A percentile compares a stretch with the other conserved stretches of the same genome.
Evolutionary conservation across 345 rosid genomes (phyloP).

Genomic region (Moringa oleifera): DNA sequence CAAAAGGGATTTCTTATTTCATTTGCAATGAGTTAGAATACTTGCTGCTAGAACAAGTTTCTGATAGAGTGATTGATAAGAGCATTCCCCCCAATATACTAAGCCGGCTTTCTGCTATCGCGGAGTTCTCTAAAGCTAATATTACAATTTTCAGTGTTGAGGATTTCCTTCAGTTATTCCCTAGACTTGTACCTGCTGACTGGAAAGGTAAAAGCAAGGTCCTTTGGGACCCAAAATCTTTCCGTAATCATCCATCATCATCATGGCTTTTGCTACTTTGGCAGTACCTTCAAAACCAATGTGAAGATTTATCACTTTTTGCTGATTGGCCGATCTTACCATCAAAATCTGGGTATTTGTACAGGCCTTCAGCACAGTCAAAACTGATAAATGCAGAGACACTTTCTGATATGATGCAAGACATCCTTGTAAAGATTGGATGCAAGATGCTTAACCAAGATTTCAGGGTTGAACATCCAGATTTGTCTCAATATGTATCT

Average conservation of each 20-base stretch:
- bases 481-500: constrained; percentile 59
- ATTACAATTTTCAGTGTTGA: constrained; percentile 48
- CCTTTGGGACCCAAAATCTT: constrained; percentile 61
- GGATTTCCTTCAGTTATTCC: constrained; percentile 53
- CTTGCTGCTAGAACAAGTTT: constrained; percentile 55
- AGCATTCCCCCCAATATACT: constrained; percentile 50
- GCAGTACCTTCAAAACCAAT: constrained; percentile 58
- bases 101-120: constrained; percentile 64
- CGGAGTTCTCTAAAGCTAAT: constrained; percentile 59
- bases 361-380: constrained; percentile 66
- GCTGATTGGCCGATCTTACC: constrained; percentile 96
- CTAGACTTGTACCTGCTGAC: constrained; percentile 75
- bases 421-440: constrained; percentile 68
- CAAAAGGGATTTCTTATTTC: constrained; percentile 51
- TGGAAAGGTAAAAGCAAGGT: constrained; percentile 72
- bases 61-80: constrained; percentile 66
- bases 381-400: constrained; percentile 60
- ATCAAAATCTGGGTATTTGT: constrained; percentile 65
- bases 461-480: constrained; percentile 60
- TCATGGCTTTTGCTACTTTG: constrained; percentile 87
- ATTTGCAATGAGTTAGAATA: constrained; percentile 72
- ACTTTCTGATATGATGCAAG: constrained; percentile 54
- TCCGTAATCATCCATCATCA: constrained; percentile 54
- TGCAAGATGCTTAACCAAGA: constrained; percentile 66
- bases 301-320: constrained; percentile 61